Base-by-base conservation (phyloP, 345 rosid genomes). In the Microcos paniculata region DNA sequence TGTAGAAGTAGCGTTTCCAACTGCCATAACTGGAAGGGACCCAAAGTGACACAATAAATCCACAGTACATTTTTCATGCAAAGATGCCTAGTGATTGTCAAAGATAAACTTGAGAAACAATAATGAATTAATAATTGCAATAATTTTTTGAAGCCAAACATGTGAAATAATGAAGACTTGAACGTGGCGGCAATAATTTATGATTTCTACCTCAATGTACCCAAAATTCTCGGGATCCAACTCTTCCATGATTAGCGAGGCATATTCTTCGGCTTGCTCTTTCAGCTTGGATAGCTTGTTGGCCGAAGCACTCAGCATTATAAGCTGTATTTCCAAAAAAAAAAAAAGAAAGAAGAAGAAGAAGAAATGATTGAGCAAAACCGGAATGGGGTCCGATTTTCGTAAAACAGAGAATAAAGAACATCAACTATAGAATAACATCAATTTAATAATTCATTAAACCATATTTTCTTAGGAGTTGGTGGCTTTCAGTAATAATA, bases 281-380 rank as follows among this genome's bases (percentile, higher is more conserved):
- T 93, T 89, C 59, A 95, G 87, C 83, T 93, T 90, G 77, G 93
- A 87, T 73, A 95, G 80, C 85, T 90, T 95, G 86, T 95, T 95
- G 21, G 98, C 92, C 6, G 98, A 95, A 73, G 99, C 99, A 77
- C 99, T 95, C 61, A 95, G 88, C 93, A 91, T 91, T 73, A 95
- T 79, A 75, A 95, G 94, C 99, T 95, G 98, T 56, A 73, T 84
- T 76, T 72, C 45, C 71, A 70, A 46, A 59, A 45, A 61, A 66
- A 69, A 45, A 49, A 40, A 58, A 13, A 56, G 28, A 23, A 64
- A 16, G 58, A 76, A 52, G 69, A 63, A 38, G 30, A 3, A 21
- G 0, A 53, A 1, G 19, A 11, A 51, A 70, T 30, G 45, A 51
- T 52, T 13, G 40, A 19, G 46, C 46, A 42, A 26, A 30, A 52